phyloP scores from a whole-genome alignment of 202 grass and related monocot genomes.

The Bolboschoenoplectus hybrid region DNA sequence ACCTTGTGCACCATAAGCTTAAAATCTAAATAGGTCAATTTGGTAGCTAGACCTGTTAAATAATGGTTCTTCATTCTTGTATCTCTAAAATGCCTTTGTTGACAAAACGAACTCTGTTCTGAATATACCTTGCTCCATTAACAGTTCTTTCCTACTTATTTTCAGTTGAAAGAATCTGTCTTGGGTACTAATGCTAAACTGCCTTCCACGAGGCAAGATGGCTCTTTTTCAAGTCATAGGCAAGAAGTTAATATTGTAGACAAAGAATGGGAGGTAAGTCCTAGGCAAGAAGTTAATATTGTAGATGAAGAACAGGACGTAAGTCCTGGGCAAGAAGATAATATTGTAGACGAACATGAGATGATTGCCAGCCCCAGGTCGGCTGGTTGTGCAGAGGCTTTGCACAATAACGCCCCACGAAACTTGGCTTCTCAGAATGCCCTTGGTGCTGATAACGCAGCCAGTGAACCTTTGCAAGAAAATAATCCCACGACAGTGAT shows the following conservation, averaged over 20 bases:
- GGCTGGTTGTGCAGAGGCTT: neutral
- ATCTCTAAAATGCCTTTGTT: neutral
- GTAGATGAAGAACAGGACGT: slow-evolving; percentile 9
- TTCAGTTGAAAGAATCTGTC: slow-evolving; percentile 29
- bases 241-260: neutral
- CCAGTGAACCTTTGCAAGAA: slow-evolving; percentile 4
- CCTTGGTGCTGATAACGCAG: slow-evolving; percentile 13
- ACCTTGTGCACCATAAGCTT: neutral
- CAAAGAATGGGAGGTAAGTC: neutral
- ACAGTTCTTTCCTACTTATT: neutral
- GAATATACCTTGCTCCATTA: neutral
- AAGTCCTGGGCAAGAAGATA: too few relatives aligned
- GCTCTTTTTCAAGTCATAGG: neutral
- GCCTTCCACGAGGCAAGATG: neutral
- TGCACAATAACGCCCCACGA: neutral
- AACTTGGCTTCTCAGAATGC: slow-evolving; percentile 3
- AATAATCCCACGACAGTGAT: slow-evolving; percentile 7
- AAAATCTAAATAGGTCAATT: neutral
- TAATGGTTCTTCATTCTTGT: neutral
- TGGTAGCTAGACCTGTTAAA: neutral
- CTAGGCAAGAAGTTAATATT: neutral
- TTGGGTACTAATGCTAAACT: neutral
- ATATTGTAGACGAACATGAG: neutral
- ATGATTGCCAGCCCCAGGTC: slow-evolving; percentile 7
- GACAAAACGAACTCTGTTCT: slow-evolving; percentile 3